Conservation (phyloP, 441 rosid species). For the Breynia disticha region DNA sequence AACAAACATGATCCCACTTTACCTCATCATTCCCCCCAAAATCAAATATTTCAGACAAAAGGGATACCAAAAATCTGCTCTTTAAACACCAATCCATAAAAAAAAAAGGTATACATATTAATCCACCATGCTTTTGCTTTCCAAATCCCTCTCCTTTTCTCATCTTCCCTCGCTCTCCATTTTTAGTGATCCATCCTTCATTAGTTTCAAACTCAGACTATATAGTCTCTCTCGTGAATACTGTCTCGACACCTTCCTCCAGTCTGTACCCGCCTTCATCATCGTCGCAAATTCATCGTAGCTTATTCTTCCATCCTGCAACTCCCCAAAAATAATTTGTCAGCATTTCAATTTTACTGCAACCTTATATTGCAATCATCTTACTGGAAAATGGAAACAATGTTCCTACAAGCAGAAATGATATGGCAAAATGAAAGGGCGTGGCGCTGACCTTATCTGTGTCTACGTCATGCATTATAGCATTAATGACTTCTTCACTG, state of each 20-base stretch:
- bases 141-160: not conserved
- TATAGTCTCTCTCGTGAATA: constrained; percentile 86
- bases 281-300: constrained; percentile 72
- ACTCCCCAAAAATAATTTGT: constrained; percentile 1
- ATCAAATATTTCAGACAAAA: no score
- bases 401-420: not conserved
- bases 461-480: constrained; percentile 90
- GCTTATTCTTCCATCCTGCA: constrained; percentile 86
- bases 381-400: not conserved
- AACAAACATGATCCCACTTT: no score
- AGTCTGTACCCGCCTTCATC: constrained; percentile 98
- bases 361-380: not conserved
- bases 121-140: not conserved
- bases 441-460: constrained; percentile 66
- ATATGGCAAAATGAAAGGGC: not conserved
- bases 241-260: constrained; percentile 92
- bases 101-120: not conserved
- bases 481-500: constrained; percentile 61
- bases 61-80: not conserved
- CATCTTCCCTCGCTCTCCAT: constrained; percentile 24
- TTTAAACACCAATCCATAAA: not conserved
- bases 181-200: constrained; percentile 72
- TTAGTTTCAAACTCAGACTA: constrained; percentile 65
- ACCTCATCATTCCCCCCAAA: no score
- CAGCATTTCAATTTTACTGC: not conserved